These are phyloP conservation scores for sunflower (Helianthus annuus) DNA, from an alignment of 129 eudicot species.

Conservation along the genomic window DNA sequence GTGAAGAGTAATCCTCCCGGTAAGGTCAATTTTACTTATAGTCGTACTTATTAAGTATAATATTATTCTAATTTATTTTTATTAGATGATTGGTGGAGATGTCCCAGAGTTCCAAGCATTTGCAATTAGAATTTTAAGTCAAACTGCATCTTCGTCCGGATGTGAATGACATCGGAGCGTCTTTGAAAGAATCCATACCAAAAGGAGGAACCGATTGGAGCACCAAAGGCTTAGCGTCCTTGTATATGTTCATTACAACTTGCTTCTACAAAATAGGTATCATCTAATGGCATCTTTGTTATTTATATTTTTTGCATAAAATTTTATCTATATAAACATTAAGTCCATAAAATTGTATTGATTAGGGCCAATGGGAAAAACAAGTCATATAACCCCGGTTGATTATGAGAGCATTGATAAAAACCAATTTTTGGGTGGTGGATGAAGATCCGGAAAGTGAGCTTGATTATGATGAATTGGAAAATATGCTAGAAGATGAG, in stretches of 20 bases:
- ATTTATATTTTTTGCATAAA: too few species aligned
- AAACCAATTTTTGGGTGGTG: too few species aligned
- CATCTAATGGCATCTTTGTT: not conserved
- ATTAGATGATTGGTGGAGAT: not conserved
- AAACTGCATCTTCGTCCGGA: not conserved
- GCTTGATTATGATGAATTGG: too few species aligned
- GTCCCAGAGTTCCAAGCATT: not conserved
- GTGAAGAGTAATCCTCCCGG: not conserved
- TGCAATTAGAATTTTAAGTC: not conserved
- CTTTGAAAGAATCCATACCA: not conserved
- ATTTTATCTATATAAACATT: too few species aligned
- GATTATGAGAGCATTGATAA: too few species aligned
- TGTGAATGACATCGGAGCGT: not conserved
- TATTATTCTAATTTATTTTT: not conserved
- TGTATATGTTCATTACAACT: not conserved
- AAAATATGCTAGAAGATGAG: too few species aligned
- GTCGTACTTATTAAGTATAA: not conserved
- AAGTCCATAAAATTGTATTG: too few species aligned
- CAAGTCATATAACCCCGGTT: too few species aligned
- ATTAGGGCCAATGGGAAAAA: too few species aligned
- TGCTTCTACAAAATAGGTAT: not conserved
- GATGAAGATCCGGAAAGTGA: too few species aligned
- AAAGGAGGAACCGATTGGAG: not conserved
- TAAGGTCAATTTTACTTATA: not conserved
- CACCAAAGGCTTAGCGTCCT: not conserved